phyloP scores from a whole-genome alignment of 345 rosid species.

The Murraya paniculata region DNA sequence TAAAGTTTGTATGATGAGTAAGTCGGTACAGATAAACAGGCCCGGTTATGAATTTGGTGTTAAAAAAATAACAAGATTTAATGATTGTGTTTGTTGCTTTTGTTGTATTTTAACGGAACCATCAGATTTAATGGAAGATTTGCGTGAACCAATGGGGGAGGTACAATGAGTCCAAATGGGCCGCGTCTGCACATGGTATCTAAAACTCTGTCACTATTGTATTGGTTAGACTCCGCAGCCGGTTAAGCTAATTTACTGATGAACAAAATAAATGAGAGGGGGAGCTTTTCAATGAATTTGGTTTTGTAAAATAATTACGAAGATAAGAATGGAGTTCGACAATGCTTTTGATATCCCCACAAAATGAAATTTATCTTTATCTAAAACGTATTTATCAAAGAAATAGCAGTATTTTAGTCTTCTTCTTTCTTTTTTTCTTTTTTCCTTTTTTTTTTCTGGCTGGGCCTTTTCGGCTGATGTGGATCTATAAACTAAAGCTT shows the following conservation, averaged over 20 bases:
- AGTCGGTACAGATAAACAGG: not conserved
- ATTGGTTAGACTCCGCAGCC: not conserved
- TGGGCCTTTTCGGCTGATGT: not conserved
- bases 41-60: not conserved
- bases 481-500: not conserved
- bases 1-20: not conserved
- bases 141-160: not conserved
- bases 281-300: not conserved
- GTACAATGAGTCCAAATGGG: not conserved
- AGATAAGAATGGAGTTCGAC: not conserved
- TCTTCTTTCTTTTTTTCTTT: not conserved
- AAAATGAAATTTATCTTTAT: not conserved
- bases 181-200: not conserved
- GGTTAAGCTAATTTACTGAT: not conserved
- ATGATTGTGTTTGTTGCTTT: conserved; percentile 8
- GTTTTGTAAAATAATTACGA: not conserved
- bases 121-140: not conserved
- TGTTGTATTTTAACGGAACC: not conserved
- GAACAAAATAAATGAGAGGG: not conserved
- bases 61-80: not conserved
- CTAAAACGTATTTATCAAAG: not conserved
- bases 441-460: no score
- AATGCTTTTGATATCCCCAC: not conserved
- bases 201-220: not conserved
- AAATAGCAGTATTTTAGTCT: not conserved